A percentile compares a stretch with the other conserved stretches of the same genome.
These are phyloP conservation scores for Leccinum subrobustum DNA, from an alignment of 1,284 basidiomycete genomes.

Conservation along the genomic window DNA sequence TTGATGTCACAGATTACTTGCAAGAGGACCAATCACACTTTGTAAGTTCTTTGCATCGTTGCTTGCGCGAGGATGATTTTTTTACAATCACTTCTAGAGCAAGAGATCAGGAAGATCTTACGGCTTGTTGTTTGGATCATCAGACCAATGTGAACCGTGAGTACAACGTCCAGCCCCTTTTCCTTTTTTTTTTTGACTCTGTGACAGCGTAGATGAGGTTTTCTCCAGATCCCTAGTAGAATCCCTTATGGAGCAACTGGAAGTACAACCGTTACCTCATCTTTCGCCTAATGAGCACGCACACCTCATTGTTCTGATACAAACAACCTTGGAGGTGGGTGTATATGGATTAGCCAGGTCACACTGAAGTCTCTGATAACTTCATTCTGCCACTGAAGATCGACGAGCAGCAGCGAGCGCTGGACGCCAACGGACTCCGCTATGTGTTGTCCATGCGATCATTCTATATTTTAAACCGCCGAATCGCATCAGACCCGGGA, in stretches of 20 bases:
- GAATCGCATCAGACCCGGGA: slow-evolving; percentile 46
- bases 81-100: slow-evolving; percentile 14
- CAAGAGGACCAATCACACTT: slow-evolving; percentile 29
- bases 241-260: slow-evolving; percentile 64
- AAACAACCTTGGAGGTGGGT: slow-evolving; percentile 82
- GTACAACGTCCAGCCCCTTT: slow-evolving; percentile 20
- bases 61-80: not conserved
- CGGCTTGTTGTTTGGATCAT: slow-evolving; percentile 45
- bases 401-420: slow-evolving; percentile 80
- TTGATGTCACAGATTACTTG: slow-evolving; percentile 59
- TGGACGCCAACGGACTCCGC: slow-evolving; percentile 87
- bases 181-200: slow-evolving; percentile 3
- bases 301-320: slow-evolving; percentile 77
- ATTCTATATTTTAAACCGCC: slow-evolving; percentile 74
- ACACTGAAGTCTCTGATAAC: not conserved
- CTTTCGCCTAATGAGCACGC: slow-evolving; percentile 77
- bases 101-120: slow-evolving; percentile 38
- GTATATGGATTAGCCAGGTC: not conserved
- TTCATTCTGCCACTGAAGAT: slow-evolving; percentile 47
- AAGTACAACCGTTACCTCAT: slow-evolving; percentile 63
- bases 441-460: slow-evolving; percentile 88
- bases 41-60: slow-evolving; percentile 13
- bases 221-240: slow-evolving; percentile 65
- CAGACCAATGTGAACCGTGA: slow-evolving; percentile 42
- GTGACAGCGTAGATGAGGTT: slow-evolving; percentile 46